These are phyloP conservation scores for Salvia rosmarinus DNA, from an alignment of 257 asterid species.

Conservation along the genomic window DNA sequence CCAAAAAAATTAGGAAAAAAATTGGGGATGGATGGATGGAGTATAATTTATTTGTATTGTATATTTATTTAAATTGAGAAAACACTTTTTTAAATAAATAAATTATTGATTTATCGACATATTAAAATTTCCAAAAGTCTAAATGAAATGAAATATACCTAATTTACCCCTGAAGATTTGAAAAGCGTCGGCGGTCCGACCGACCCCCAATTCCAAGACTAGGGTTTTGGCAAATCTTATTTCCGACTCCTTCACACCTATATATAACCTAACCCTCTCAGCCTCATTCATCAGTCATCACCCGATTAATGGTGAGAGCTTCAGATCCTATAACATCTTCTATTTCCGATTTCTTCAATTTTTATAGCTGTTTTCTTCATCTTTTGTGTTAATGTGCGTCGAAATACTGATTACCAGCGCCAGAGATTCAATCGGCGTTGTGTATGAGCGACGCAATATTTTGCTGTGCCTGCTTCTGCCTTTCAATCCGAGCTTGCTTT, in stretches of 20 bases:
- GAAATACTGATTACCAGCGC: constrained; percentile 79
- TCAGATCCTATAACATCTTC: not conserved
- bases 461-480: constrained; percentile 43
- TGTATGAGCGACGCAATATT: constrained; percentile 71
- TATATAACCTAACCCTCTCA: constrained; percentile 16
- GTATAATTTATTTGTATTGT: too few species aligned
- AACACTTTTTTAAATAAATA: too few species aligned
- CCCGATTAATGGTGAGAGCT: not conserved
- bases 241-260: constrained; percentile 31
- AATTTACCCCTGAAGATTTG: too few species aligned
- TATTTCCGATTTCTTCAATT: not conserved
- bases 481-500: constrained; percentile 12
- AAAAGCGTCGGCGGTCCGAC: not conserved
- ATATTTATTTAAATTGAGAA: too few species aligned
- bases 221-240: constrained; percentile 41
- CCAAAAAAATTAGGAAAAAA: too few species aligned
- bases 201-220: constrained; percentile 19
- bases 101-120: too few species aligned
- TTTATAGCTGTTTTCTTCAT: not conserved
- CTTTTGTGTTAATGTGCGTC: constrained; percentile 54
- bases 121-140: too few species aligned
- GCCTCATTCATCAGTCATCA: too few species aligned
- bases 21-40: too few species aligned
- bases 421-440: constrained; percentile 46
- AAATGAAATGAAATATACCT: not conserved